Evolutionary conservation across 1,284 basidiomycete genomes (phyloP), one percentile per base, ranked within the genome.

Genomic region (Ceratobasidium sp.): DNA sequence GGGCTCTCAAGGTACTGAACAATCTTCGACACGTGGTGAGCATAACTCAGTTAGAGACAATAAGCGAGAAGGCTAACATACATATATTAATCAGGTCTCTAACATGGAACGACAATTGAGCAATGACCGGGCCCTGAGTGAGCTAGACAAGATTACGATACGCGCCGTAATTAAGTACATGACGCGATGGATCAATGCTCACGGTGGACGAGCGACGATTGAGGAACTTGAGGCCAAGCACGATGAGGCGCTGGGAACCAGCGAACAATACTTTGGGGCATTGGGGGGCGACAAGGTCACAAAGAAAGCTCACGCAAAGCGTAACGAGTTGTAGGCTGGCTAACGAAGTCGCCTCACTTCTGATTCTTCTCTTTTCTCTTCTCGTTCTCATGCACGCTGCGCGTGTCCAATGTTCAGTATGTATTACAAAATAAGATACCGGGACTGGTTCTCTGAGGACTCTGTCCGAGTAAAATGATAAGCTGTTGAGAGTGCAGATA

Each of bases 211-310:
- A 40, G 88, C 87, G 28, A 83, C 86, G 61, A 86, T 86, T 68
- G 88, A 88, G 82, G 87, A 88, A 79, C 86, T 86, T 79, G 87
- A 88, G 82, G 87, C 87, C 81, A 86, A 87, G 84, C 83, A 55
- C 20, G n/a, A 55, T 23, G 20, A 55, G 20, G n/a, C 53, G 20
- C 20, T 55, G n/a, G 53, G 53, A 9, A 55, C 53, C 3, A 55
- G 53, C 20, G n/a, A 55, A n/a, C 20, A 20, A 9, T 55, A 55
- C 9, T 55, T 55, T 23, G 53, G 53, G 20, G 18, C 53, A n/a
- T 23, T 55, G 53, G 18, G 53, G 1, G 23, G 53, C 20, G n/a
- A 55, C 53, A 4, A n/a, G 20, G 13, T n/a, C n/a, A n/a, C 53
- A 4, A n/a, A 3, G 23, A 46, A 46, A 13, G 9, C 20, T 15